Base-by-base conservation (phyloP, 2,329 filamentous ascomycete genomes). In the Tolypocladium album region DNA sequence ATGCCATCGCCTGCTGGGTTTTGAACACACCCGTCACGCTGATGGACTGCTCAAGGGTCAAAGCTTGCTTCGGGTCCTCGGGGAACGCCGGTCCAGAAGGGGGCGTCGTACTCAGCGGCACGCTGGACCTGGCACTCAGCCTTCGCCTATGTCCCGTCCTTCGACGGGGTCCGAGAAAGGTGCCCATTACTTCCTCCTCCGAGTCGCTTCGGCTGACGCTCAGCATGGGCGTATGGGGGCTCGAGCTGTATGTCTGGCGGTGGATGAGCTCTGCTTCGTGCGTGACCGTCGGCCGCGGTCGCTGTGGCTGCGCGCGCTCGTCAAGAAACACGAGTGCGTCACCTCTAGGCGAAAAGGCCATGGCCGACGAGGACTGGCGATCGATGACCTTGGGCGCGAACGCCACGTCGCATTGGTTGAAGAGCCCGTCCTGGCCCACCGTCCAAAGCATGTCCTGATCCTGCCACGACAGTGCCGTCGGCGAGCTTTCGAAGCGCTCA, bases 381-480 rank as follows among this genome's bases (percentile, higher is more conserved):
- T 88, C 85, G 56, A 88, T 80, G 20, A 83, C 79, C 64, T 83
- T 83, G 3, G 82, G 82, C 0, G 85, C 83, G 71, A 82, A 88
- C 0, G 83, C 82, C 24, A 88, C 77, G 67, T 89, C 86, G 62
- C 82, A 86, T 66, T 88, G 86, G 36, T 78, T 81, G 61, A 89
- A 87, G 3, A 79, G 69, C 0, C 83, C 83, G 63, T 88, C 85
- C 31, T 77, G 78, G 1, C 85, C 85, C 8, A 80, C 85, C 1
- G 84, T 86, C 86, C 86, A 89, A 0, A 89, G 71, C 55, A 87
- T 77, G 63, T 88, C 85, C 62, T 84, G 81, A 62, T 85, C 80
- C 60, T 82, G 83, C 86, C 86, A 89, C 8, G 86, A 70, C 20
- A 88, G 69, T 1, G 79, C 79, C 11, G 78, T 79, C 1, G 85